phyloP scores from a whole-genome alignment of 495 filamentous ascomycete species.

The Penicillium cosmopolitanum region DNA sequence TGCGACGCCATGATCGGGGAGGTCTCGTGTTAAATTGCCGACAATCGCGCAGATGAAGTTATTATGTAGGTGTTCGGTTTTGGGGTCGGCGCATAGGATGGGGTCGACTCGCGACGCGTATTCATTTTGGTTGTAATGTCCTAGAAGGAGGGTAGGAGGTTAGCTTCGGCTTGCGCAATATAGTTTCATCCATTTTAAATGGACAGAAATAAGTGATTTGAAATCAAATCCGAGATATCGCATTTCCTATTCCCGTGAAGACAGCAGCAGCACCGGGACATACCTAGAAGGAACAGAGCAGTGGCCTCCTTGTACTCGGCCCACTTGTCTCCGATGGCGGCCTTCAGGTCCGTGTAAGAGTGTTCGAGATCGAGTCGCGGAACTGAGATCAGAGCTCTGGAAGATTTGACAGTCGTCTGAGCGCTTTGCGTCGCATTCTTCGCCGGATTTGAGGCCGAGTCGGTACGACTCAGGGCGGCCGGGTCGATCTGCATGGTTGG shows the following conservation, averaged over 20 bases:
- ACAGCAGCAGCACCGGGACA: slow-evolving; percentile 22
- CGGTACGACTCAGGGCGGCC: slow-evolving; percentile 75
- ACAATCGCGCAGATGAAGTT: slow-evolving; percentile 84
- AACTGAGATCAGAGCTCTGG: slow-evolving; percentile 65
- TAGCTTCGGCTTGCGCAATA: slow-evolving; percentile 18
- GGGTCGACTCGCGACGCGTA: slow-evolving; percentile 74
- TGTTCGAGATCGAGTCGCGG: slow-evolving; percentile 91
- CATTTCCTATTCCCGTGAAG: too few species aligned
- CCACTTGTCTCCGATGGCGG: slow-evolving; percentile 84
- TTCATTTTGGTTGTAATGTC: slow-evolving; percentile 84
- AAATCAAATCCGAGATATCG: neutral
- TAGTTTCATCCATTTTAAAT: neutral
- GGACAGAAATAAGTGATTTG: neutral
- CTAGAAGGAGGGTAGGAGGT: slow-evolving; percentile 46
- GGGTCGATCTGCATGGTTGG: slow-evolving; percentile 82
- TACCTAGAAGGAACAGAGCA: slow-evolving; percentile 80
- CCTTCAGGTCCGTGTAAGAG: slow-evolving; percentile 83
- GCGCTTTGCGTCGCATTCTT: slow-evolving; percentile 64
- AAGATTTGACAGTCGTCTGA: slow-evolving; percentile 52
- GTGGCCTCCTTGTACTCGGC: slow-evolving; percentile 82
- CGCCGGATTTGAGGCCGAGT: slow-evolving; percentile 60
- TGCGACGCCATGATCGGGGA: slow-evolving; percentile 89
- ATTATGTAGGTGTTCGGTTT: slow-evolving; percentile 85
- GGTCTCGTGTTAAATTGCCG: slow-evolving; percentile 83
- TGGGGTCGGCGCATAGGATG: slow-evolving; percentile 69